Base-by-base conservation (phyloP, 1,284 basidiomycete genomes). In the Ustilago bromivora region DNA sequence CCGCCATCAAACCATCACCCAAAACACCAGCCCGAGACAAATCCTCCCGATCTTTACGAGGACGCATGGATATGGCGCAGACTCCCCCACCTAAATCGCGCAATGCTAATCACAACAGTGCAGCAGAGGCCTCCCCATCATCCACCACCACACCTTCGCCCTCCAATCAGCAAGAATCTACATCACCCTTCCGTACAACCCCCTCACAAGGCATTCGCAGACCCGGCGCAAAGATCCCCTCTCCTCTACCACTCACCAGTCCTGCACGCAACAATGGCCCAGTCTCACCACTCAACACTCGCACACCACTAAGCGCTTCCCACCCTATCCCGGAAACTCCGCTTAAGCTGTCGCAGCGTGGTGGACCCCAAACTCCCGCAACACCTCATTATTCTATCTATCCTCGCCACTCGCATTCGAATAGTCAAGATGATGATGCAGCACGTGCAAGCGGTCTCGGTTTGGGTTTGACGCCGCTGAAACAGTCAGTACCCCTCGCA, bases 241-340 rank as follows among this genome's bases (percentile, higher is more conserved):
- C 71, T 12, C 76, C 76, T 2, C 66, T 78, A 0, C 76, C 76
- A 7, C 71, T 78, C 43, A 69, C 67, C 52, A 78, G 76, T 43
- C 76, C 76, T 12, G 71, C 76, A 9, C 65, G 71, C 38, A 71
- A 71, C 62, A 68, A 71, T 32, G 62, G 38, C 6, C 49, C 71
- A 10, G 38, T 53, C 1, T 74, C 74, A 11, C 71, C 78, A 3
- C 55, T 54, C 57, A 71, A 61, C 46, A 73, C 81, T 0, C 68
- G 76, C 23, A 82, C 81, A 10, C 81, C 81, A 7, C 71, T 82
- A 35, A 80, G 78, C 65, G 81, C 81, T 5, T 76, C 80, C 3
- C 76, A 80, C 40, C 75, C 81, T 4, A 75, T 74, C 19, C 81
- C 81, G 1, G 80, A 81, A 57, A 82, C 81, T 8, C 81, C 81